These are phyloP conservation scores for Jatropha curcas DNA, from an alignment of 345 rosid genomes.

Conservation along the genomic window DNA sequence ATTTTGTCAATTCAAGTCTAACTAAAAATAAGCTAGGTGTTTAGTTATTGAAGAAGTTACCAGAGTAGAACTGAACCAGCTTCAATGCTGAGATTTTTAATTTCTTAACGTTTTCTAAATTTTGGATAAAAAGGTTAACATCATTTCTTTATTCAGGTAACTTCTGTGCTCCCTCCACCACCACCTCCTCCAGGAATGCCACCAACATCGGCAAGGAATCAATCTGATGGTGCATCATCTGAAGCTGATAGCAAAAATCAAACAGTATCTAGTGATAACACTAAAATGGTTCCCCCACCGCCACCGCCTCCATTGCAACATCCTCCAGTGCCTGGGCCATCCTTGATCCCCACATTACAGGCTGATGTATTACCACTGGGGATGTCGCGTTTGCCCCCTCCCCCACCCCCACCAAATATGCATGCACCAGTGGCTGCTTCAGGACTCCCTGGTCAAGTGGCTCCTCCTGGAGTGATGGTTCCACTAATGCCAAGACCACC, in stretches of 20 bases:
- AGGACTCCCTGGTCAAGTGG: slow-evolving; percentile 51
- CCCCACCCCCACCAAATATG: slow-evolving; percentile 75
- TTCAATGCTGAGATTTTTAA: not conserved
- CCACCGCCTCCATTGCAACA: slow-evolving; percentile 81
- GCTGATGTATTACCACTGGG: slow-evolving; percentile 70
- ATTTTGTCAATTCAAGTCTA: no score
- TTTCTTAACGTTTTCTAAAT: not conserved
- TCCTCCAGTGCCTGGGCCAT: slow-evolving; percentile 49
- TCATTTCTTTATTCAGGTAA: slow-evolving; percentile 37
- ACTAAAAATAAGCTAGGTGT: not conserved
- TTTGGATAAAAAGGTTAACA: not conserved
- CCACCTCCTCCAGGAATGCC: slow-evolving; percentile 70
- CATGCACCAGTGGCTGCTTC: slow-evolving; percentile 46
- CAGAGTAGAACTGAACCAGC: not conserved
- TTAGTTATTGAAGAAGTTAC: not conserved
- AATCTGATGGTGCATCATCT: slow-evolving; percentile 43
- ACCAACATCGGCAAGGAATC: slow-evolving; percentile 43
- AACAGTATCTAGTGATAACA: slow-evolving; percentile 40
- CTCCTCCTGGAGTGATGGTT: slow-evolving; percentile 64
- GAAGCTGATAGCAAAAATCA: slow-evolving; percentile 48
- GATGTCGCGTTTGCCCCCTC: slow-evolving; percentile 71
- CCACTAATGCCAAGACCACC: slow-evolving; percentile 82
- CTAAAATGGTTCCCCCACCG: slow-evolving; percentile 73
- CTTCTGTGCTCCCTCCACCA: slow-evolving; percentile 47
- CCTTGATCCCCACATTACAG: slow-evolving; percentile 45